Conservation (phyloP, 768 basidiomycete genomes). For the Boletus barrowsii region DNA sequence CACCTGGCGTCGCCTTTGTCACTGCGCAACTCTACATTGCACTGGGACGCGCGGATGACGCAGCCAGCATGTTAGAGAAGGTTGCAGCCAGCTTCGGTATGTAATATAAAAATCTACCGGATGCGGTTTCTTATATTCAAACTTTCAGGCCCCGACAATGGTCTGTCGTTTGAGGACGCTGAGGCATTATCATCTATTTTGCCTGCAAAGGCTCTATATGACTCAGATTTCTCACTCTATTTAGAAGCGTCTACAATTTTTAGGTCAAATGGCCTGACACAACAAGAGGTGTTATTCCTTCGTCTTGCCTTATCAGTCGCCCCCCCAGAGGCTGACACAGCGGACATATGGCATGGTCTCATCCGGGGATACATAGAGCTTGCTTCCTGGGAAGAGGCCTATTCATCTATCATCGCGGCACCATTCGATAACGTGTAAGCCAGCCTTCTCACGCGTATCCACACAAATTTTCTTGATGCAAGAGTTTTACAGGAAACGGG, state of each 20-base stretch:
- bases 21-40: constrained; percentile 64
- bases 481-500: constrained; percentile 60
- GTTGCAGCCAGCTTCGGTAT: constrained; percentile 74
- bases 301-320: constrained; percentile 77
- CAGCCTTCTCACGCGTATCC: constrained; percentile 5
- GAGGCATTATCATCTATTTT: constrained; percentile 62
- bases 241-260: constrained; percentile 75
- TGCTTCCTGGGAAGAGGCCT: constrained; percentile 83
- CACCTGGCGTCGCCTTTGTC: constrained; percentile 74
- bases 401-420: constrained; percentile 67
- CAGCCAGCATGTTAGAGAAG: constrained; percentile 67
- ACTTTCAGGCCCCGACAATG: constrained; percentile 44
- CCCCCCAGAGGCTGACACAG: constrained; percentile 48
- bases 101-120: constrained; percentile 22
- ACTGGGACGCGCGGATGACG: constrained; percentile 68
- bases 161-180: constrained; percentile 56
- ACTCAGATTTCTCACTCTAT: constrained; percentile 73
- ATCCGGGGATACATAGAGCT: constrained; percentile 74
- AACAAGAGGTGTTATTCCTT: constrained; percentile 70
- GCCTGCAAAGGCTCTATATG: constrained; percentile 52
- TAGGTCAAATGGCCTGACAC: constrained; percentile 51
- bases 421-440: constrained; percentile 82
- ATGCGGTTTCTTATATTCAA: background rate
- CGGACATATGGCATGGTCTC: constrained; percentile 75
- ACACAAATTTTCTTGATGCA: constrained; percentile 2